Base-by-base conservation (phyloP, 2,329 filamentous ascomycete genomes). In the Xylaria sp. region DNA sequence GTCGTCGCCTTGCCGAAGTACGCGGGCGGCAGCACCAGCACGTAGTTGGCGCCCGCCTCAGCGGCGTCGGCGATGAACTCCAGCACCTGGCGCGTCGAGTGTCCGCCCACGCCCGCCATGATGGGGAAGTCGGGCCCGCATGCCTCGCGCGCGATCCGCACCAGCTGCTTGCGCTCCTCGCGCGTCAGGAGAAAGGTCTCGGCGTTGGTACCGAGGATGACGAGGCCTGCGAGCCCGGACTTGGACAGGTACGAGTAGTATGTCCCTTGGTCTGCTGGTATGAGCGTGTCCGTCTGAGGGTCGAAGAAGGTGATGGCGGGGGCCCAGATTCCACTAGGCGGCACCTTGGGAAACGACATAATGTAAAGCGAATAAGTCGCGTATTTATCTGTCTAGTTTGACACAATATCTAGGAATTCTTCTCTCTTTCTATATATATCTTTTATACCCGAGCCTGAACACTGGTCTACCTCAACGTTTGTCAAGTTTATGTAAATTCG, bases 1-100 rank as follows among this genome's bases (percentile, higher is more conserved):
- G 84, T 87, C 3, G 87, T 90, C 15, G 86, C 85, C 77, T 89
- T 90, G 72, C 87, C 88, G 74, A 91, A 91, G 79, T 91, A 91
- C 5, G 85, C 88, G 1, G 87, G 85, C 1, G 89, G 89, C 33
- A 91, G 83, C 11, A 91, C 84, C 15, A 92, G 81, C 0, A 83
- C 83, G 73, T 88, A 91, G 79, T 90, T 82, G 51, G 88, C 88
- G 17, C 89, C 89, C 0, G 88, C 89, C 0, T 82, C 82, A 23
- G 82, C 81, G 0, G 89, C 89, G 74, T 91, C 89, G 33, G 77
- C 74, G 63, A 89, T 83, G 68, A 85, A 86, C 76, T 90, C 86
- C 0, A 90, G 82, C 3, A 87, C 87, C 78, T 92, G 89, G 70
- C 84, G 84, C 2, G 88, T 91, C 17, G 88, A 90, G 77, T 91